Percentiles rank a stretch among this genome's conserved stretches.
Conservation (phyloP, 1,284 basidiomycete species). For the Vanrija sp. region DNA sequence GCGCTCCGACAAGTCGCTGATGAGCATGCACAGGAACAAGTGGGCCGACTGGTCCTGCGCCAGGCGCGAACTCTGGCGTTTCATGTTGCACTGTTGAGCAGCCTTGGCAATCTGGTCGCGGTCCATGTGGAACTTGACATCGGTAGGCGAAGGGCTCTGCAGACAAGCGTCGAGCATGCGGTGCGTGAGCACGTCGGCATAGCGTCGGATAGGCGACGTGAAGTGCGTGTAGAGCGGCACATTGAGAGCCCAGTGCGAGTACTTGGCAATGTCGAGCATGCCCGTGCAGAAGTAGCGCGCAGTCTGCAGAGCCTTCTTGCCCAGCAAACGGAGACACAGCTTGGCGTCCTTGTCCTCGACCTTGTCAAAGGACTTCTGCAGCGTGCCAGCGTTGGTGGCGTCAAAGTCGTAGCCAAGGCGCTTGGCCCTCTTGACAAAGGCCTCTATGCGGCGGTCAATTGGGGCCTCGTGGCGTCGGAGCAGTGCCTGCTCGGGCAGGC, state of each 20-base stretch:
- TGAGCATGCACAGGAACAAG: constrained; percentile 87
- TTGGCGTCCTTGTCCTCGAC: constrained; percentile 70
- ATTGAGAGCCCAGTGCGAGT: constrained; percentile 87
- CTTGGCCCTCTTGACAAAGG: constrained; percentile 72
- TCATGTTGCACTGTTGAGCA: constrained; percentile 97
- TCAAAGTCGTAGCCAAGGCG: constrained; percentile 82
- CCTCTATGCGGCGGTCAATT: constrained; percentile 67
- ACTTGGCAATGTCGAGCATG: constrained; percentile 99
- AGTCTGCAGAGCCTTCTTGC: constrained; percentile 78
- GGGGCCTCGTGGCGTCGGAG: constrained; percentile 91
- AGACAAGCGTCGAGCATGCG: constrained; percentile 92
- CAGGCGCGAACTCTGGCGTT: constrained; percentile 60
- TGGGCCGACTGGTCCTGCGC: constrained; percentile 97
- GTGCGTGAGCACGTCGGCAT: constrained; percentile 90
- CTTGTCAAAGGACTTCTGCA: constrained; percentile 76
- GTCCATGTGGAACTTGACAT: constrained; percentile 92
- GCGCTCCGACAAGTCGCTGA: constrained; percentile 81
- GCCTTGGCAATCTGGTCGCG: constrained; percentile 95
- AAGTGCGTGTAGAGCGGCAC: constrained; percentile 95
- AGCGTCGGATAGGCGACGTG: constrained; percentile 83
- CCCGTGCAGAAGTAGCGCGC: constrained; percentile 99
- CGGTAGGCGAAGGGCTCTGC: constrained; percentile 54
- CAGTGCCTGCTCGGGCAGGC: constrained; percentile 90
- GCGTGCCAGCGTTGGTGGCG: constrained; percentile 67
- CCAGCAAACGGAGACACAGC: constrained; percentile 70